Evolutionary conservation across 2,329 filamentous ascomycete species (phyloP).

Genomic region (Aspergillus vadensis): DNA sequence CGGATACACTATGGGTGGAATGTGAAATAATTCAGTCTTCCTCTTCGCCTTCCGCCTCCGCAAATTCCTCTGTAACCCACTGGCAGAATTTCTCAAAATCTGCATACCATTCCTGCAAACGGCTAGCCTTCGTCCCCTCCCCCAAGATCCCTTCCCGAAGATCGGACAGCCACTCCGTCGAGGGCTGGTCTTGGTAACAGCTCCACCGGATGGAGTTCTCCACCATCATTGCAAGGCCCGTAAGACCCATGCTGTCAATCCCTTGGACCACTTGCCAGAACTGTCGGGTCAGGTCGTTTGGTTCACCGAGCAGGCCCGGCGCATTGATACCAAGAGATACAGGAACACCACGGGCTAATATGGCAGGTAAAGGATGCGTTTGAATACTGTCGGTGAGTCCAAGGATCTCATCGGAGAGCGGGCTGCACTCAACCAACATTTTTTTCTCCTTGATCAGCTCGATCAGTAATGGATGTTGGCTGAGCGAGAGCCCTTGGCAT

Average conservation of each 20-base stretch:
- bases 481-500: constrained; percentile 84
- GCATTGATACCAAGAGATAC: constrained; percentile 90
- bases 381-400: constrained; percentile 75
- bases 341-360: constrained; percentile 80
- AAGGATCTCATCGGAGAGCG: constrained; percentile 86
- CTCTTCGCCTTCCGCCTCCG: constrained; percentile 49
- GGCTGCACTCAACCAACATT: constrained; percentile 87
- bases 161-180: constrained; percentile 70
- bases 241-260: constrained; percentile 87
- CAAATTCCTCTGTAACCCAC: constrained; percentile 82
- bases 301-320: constrained; percentile 80
- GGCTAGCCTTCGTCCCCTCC: constrained; percentile 67
- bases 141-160: constrained; percentile 75
- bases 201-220: constrained; percentile 94
- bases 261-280: constrained; percentile 93
- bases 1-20: neutral
- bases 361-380: constrained; percentile 77
- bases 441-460: constrained; percentile 86
- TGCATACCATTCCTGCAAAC: constrained; percentile 74
- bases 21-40: neutral
- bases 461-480: constrained; percentile 86
- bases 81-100: constrained; percentile 90
- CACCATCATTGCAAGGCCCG: constrained; percentile 80
- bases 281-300: constrained; percentile 84
- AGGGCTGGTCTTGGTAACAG: constrained; percentile 76